phyloP scores from a whole-genome alignment of 139 green algal genomes.

The Axilococcus clingmanii region DNA sequence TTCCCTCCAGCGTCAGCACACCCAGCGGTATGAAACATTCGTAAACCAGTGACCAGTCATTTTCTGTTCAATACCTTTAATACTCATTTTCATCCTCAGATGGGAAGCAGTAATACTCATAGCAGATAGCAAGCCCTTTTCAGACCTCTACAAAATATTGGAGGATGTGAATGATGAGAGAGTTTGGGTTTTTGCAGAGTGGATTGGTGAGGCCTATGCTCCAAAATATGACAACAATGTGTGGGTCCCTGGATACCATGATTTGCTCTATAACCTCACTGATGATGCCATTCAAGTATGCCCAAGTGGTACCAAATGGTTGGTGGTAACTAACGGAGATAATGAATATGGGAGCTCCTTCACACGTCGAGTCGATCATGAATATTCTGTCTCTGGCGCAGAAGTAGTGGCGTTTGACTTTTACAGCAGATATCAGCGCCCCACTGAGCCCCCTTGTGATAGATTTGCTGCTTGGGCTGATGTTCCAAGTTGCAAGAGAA shows the following conservation, averaged over 20 bases:
- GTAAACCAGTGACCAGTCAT: neutral
- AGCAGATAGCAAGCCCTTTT: slow-evolving; percentile 58
- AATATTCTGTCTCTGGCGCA: no score
- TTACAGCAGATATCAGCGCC: slow-evolving; percentile 68
- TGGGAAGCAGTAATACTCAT: slow-evolving; percentile 65
- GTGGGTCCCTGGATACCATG: slow-evolving; percentile 60
- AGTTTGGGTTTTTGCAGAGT: slow-evolving; percentile 63
- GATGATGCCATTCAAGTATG: slow-evolving; percentile 63
- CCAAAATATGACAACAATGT: slow-evolving; percentile 32
- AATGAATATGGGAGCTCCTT: slow-evolving; percentile 62
- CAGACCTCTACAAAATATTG: slow-evolving; percentile 52
- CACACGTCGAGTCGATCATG: no score
- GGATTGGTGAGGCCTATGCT: slow-evolving; percentile 45
- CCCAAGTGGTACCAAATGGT: slow-evolving; percentile 43
- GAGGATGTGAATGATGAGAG: slow-evolving; percentile 41
- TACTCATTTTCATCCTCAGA: slow-evolving; percentile 30
- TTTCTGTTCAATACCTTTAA: slow-evolving; percentile 1
- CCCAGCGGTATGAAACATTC: slow-evolving; percentile 16
- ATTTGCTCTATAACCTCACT: slow-evolving; percentile 70
- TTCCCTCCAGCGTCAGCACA: slow-evolving; percentile 38
- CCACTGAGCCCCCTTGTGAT: slow-evolving; percentile 55
- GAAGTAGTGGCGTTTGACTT: slow-evolving; percentile 71
- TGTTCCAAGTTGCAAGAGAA: slow-evolving; percentile 54
- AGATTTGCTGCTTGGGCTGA: slow-evolving; percentile 37
- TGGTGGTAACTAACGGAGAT: slow-evolving; percentile 76